A percentile compares a stretch with the other conserved stretches of the same genome.
phyloP scores from a whole-genome alignment of 108 stramenopile genomes.

The Skeletonema marinoi region DNA sequence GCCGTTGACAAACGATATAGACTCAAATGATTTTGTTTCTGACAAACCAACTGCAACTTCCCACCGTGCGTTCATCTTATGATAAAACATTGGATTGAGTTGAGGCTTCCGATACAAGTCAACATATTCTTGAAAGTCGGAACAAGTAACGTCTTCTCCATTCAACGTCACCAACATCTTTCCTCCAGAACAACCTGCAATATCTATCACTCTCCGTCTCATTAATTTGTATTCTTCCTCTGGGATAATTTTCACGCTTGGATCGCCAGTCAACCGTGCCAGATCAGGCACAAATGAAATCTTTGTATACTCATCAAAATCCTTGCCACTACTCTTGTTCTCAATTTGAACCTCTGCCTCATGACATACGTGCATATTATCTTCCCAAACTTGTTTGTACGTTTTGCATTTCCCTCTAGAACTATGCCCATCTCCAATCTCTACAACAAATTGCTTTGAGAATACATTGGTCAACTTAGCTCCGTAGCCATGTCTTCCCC shows the following conservation, averaged over 20 bases:
- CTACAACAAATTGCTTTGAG: constrained; percentile 72
- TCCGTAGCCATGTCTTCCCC: constrained; percentile 91
- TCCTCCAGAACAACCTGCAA: constrained; percentile 85
- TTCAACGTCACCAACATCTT: constrained; percentile 69
- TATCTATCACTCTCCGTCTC: constrained; percentile 84
- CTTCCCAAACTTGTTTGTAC: constrained; percentile 71
- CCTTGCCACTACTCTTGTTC: background rate
- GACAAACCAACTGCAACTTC: constrained; percentile 72
- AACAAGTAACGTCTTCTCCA: constrained; percentile 42
- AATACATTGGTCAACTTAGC: constrained; percentile 93
- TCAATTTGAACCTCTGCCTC: constrained; percentile 46
- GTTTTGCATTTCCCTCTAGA: constrained; percentile 29
- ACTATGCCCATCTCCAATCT: constrained; percentile 63
- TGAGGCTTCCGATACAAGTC: constrained; percentile 26
- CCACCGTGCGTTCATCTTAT: constrained; percentile 64
- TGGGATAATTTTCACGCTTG: constrained; percentile 38
- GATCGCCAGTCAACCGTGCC: constrained; percentile 46
- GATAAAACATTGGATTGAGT: constrained; percentile 40
- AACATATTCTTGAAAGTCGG: constrained; percentile 54
- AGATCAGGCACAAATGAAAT: constrained; percentile 87
- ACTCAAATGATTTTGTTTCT: constrained; percentile 55
- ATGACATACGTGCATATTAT: constrained; percentile 74
- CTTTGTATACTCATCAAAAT: constrained; percentile 63
- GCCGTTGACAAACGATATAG: constrained; percentile 89
- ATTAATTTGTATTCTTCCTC: constrained; percentile 77